Evolutionary conservation across 805 yeast species (phyloP), one percentile per base, ranked within the genome.

Genomic region (Teunomyces pallodes): DNA sequence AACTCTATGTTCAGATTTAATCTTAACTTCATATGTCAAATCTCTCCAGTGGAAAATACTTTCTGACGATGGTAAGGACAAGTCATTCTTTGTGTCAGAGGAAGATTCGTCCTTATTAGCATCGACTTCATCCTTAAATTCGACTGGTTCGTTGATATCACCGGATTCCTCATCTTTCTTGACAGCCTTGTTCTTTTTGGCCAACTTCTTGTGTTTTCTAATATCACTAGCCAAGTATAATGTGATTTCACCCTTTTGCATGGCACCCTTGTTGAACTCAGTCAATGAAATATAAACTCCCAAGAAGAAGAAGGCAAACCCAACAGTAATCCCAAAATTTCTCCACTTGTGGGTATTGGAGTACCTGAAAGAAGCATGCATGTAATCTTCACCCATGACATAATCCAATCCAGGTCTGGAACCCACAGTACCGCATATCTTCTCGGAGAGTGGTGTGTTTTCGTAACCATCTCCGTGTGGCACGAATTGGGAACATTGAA

Each of bases 41-140:
- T 87, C 79, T 65, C 81, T 80, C 95, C 95, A 87, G 60, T 83
- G 88, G 77, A 86, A 86, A 36, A 84, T 80, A 45, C 81, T 82
- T 16, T 66, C 67, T 45, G 55, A 46, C 9, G 50, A 39, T 17
- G 57, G 54, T 13, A 53, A 43, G 14, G 35, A 58, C 14, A 65
- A 61, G 17, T 62, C 66, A 20, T 43, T 44, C 14, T 55, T 63
- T 32, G 50, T 53, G 14, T 20, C 36, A 4, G 51, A 41, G 6
- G 52, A 32, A 3, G 55, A 45, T 7, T 47, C 47, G 4, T 54
- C 54, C 46, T 54, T 57, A 28, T 56, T 54, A 20, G 66, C 63
- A 32, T 68, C 72, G 12, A 57, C 43, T 16, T 62, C 60, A 24
- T 70, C 76, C 29, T 57, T 54, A 46, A 56, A 50, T 13, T 53